Conservation (phyloP, 352 stramenopile genomes). For the Paralagenidium karlingii region DNA sequence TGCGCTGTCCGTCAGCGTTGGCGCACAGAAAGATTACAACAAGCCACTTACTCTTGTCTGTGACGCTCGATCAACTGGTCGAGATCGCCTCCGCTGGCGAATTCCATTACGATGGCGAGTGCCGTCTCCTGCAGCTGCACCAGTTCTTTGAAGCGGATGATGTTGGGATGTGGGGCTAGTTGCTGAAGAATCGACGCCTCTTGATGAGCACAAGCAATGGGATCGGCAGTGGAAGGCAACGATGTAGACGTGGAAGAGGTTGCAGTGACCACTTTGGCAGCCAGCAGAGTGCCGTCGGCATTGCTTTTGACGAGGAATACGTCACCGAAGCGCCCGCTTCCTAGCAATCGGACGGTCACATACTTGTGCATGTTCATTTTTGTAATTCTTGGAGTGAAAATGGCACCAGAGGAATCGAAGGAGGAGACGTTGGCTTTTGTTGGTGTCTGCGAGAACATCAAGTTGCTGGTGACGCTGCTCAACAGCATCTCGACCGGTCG, state of each 20-base stretch:
- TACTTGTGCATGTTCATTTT: constrained; percentile 18
- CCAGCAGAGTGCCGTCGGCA: constrained; percentile 23
- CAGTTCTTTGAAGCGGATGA: constrained; percentile 42
- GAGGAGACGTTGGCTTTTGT: too few species aligned
- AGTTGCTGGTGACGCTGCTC: constrained; percentile 64
- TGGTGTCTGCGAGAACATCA: too few species aligned
- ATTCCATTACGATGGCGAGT: constrained; percentile 68
- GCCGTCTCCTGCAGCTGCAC: too few species aligned
- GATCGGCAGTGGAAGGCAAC: not conserved
- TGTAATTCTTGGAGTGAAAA: not conserved
- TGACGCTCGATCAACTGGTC: constrained; percentile 31
- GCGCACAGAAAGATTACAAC: too few species aligned
- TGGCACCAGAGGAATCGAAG: too few species aligned
- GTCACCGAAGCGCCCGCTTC: constrained; percentile 43
- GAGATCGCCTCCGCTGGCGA: constrained; percentile 44
- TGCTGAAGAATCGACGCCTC: constrained; percentile 36
- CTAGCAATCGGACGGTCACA: constrained; percentile 26
- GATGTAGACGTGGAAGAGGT: not conserved
- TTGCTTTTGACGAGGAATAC: constrained; percentile 28
- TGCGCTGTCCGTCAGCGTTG: constrained; percentile 2
- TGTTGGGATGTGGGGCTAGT: constrained; percentile 48
- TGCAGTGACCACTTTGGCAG: constrained; percentile 33
- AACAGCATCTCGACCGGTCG: constrained; percentile 45
- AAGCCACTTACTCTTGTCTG: not conserved
- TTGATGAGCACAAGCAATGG: constrained; percentile 5